Evolutionary conservation across 352 stramenopile species (phyloP).

Genomic region (Phytophthora capsici): DNA sequence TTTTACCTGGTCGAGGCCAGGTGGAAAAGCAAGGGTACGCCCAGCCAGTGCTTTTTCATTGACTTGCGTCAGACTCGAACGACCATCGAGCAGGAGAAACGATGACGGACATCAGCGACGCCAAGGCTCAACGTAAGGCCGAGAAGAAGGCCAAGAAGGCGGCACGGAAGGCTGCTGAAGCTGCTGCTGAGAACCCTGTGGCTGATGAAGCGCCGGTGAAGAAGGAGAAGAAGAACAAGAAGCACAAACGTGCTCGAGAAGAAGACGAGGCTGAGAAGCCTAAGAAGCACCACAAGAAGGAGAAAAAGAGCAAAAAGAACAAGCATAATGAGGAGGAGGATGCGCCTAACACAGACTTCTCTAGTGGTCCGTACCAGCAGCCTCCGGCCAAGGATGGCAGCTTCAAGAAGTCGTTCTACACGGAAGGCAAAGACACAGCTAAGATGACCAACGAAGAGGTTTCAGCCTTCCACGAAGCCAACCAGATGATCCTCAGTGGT

Average conservation of each 20-base stretch:
- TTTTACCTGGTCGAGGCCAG: too few relatives aligned
- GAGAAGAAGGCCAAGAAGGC: conserved; percentile 57
- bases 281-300: conserved; percentile 52
- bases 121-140: conserved; percentile 52
- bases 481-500: conserved; percentile 87
- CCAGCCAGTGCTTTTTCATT: conserved; percentile 24
- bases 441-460: conserved; percentile 85
- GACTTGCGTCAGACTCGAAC: conserved; percentile 31
- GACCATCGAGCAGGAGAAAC: conserved; percentile 15
- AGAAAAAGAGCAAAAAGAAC: conserved; percentile 61
- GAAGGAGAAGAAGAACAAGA: conserved; percentile 44
- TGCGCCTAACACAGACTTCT: conserved; percentile 55
- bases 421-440: conserved; percentile 67
- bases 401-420: conserved; percentile 90
- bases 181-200: conserved; percentile 9
- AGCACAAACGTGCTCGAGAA: conserved; percentile 37
- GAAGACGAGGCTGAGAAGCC: conserved; percentile 48
- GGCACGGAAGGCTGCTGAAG: conserved; percentile 39
- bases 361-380: conserved; percentile 79
- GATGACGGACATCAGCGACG: conserved; percentile 42
- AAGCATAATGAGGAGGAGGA: conserved; percentile 39
- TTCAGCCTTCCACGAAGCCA: conserved; percentile 84
- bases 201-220: conserved; percentile 1
- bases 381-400: conserved; percentile 61
- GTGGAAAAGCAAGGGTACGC: neutral